A percentile compares a stretch with the other conserved stretches of the same genome.
Evolutionary conservation across 441 rosid genomes (phyloP).

Genomic region (Bruguiera hainesii): DNA sequence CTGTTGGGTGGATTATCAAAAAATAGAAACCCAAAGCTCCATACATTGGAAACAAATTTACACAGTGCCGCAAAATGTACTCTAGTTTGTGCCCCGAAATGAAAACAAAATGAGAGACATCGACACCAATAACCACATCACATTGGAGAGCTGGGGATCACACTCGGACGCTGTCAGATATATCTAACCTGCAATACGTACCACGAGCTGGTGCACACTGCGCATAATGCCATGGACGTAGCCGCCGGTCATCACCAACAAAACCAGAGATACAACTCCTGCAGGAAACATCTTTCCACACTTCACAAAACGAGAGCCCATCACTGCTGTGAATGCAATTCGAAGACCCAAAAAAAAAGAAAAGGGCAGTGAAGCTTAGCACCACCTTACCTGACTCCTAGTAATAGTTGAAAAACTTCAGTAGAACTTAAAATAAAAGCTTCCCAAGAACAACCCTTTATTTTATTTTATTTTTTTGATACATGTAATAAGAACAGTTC

Average conservation of each 20-base stretch:
- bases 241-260: conserved; percentile 78
- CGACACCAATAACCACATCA: background rate
- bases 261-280: conserved; percentile 74
- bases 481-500: background rate
- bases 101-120: too few relatives aligned
- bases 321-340: conserved; percentile 58
- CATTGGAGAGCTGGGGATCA: conserved; percentile 1
- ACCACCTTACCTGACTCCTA: background rate
- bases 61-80: conserved; percentile 2
- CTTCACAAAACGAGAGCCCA: conserved; percentile 75
- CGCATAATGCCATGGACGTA: conserved; percentile 77
- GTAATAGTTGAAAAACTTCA: background rate
- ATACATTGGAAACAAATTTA: conserved; percentile 1
- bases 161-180: background rate
- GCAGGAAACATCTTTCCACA: conserved; percentile 74
- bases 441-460: background rate
- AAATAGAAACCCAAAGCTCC: too few relatives aligned
- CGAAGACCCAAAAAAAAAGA: background rate
- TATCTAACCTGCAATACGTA: background rate
- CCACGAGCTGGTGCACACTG: conserved; percentile 39
- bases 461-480: too few relatives aligned
- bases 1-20: too few relatives aligned
- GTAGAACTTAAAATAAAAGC: background rate
- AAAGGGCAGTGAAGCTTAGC: background rate
- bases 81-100: too few relatives aligned